A percentile compares a stretch with the other conserved stretches of the same genome.
Evolutionary conservation across 31 red algal species (phyloP).

Genomic region (Endocladia muricata): DNA sequence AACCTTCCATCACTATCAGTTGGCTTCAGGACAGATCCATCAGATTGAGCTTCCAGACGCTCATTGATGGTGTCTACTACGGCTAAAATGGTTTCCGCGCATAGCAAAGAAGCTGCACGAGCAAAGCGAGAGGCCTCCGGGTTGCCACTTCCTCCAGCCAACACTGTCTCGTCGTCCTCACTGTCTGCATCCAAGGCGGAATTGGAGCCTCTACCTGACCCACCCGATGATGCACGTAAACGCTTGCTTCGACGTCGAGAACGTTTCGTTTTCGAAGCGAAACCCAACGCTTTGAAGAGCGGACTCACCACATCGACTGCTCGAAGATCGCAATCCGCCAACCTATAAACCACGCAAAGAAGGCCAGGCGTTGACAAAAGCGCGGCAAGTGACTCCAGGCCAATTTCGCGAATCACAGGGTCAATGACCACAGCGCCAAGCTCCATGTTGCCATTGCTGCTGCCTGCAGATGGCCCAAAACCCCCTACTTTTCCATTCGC

Average conservation of each 20-base stretch:
- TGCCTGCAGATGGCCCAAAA: not conserved
- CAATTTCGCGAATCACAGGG: constrained; percentile 73
- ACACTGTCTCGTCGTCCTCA: constrained; percentile 53
- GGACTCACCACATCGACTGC: constrained; percentile 76
- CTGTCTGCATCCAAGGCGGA: constrained; percentile 47
- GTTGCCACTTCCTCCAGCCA: constrained; percentile 3
- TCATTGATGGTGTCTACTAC: constrained; percentile 73
- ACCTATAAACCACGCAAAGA: constrained; percentile 65
- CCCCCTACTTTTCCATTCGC: not conserved
- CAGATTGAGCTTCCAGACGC: constrained; percentile 45
- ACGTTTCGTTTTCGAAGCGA: constrained; percentile 42
- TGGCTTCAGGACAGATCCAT: constrained; percentile 5
- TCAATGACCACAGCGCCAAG: constrained; percentile 32
- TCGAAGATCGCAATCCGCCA: constrained; percentile 70
- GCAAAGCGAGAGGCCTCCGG: constrained; percentile 48
- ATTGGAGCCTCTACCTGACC: constrained; percentile 26
- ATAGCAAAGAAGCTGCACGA: constrained; percentile 54
- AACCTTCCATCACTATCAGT: constrained; percentile 7
- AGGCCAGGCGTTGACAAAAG: constrained; percentile 67
- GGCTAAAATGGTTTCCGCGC: constrained; percentile 63
- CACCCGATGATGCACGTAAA: constrained; percentile 59
- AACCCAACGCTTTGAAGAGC: constrained; percentile 61
- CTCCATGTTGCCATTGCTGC: constrained; percentile 19
- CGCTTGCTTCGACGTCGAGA: constrained; percentile 63
- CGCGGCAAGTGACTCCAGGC: constrained; percentile 65